Percentiles rank a stretch among this genome's conserved stretches.
Conservation (phyloP, 73 alveolate genomes). For the Urostyla sp. region DNA sequence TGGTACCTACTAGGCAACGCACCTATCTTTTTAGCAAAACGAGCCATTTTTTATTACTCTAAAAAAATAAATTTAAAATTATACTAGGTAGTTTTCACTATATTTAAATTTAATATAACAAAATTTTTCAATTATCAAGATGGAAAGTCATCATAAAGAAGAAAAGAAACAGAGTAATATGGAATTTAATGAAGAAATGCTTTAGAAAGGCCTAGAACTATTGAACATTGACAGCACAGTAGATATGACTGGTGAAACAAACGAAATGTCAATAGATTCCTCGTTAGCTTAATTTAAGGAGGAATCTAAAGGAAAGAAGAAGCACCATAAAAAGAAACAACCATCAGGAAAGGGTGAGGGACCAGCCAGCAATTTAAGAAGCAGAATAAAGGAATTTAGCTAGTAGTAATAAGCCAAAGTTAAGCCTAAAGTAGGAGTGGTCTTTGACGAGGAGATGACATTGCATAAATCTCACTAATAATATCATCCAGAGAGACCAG, state of each 20-base stretch:
- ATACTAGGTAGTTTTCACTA: not conserved
- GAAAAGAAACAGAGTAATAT: too few relatives aligned
- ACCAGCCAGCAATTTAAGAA: conserved; percentile 32
- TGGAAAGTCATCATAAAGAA: too few relatives aligned
- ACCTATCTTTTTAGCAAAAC: conserved; percentile 56
- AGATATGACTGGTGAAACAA: conserved; percentile 8
- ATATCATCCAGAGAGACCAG: conserved; percentile 71
- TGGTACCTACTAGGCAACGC: conserved; percentile 46
- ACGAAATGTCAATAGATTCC: not conserved
- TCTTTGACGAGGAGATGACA: conserved; percentile 68
- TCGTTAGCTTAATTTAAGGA: not conserved
- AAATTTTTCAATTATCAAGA: too few relatives aligned
- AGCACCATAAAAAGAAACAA: not conserved
- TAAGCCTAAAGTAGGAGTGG: conserved; percentile 65
- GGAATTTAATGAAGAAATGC: too few relatives aligned
- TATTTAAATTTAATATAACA: not conserved
- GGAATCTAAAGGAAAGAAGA: not conserved
- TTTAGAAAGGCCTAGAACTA: too few relatives aligned
- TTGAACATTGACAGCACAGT: not conserved
- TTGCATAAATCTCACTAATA: conserved; percentile 56
- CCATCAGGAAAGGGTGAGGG: not conserved
- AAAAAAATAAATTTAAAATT: not conserved
- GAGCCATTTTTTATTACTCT: conserved; percentile 55
- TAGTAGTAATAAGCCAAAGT: not conserved
- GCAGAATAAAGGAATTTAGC: conserved; percentile 32